Base-by-base conservation (phyloP, 2,329 filamentous ascomycete species). In the Ceratocystis diversiconidia region DNA sequence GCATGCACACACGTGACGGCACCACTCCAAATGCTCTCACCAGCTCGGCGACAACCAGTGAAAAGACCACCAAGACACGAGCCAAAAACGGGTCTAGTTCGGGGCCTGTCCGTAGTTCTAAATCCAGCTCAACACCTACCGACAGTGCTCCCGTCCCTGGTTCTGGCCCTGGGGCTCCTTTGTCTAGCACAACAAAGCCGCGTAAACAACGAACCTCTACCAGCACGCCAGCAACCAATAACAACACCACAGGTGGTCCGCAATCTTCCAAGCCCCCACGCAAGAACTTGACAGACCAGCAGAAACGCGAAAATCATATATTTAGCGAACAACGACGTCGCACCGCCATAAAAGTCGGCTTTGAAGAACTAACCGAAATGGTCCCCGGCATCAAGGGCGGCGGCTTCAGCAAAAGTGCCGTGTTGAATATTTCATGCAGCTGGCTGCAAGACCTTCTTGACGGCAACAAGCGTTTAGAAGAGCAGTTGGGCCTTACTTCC, bases 291-390 rank as follows among this genome's bases (percentile, higher is more conserved):
- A 83, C 85, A 0, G 88, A 92, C 70, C 85, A 88, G 68, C 88
- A 94, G 74, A 94, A 92, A 75, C 81, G 89, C 59, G 86, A 86
- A 71, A 95, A 96, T 70, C 90, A 95, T 72, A 94, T 95, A 69
- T 80, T 86, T 63, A 94, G 90, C 63, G 90, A 95, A 73, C 89
- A 95, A 75, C 95, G 94, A 74, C 82, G 91, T 43, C 81, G 90
- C 61, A 90, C 89, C 30, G 78, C 91, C 60, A 92, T 92, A 71
- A 88, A 90, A 72, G 82, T 88, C 69, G 89, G 89, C 0, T 95
- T 92, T 70, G 87, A 91, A 55, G 88, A 92, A 66, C 76, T 95
- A n/a, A 84, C 83, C 69, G 80, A 84, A 32, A 78, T 95, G 25
- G 88, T 95, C 0, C 90, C 91, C 0, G 86, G 85, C 17, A 79